These are phyloP conservation scores for Paecilomyces fulvus DNA, from an alignment of 2,329 filamentous ascomycete species.

Conservation along the genomic window DNA sequence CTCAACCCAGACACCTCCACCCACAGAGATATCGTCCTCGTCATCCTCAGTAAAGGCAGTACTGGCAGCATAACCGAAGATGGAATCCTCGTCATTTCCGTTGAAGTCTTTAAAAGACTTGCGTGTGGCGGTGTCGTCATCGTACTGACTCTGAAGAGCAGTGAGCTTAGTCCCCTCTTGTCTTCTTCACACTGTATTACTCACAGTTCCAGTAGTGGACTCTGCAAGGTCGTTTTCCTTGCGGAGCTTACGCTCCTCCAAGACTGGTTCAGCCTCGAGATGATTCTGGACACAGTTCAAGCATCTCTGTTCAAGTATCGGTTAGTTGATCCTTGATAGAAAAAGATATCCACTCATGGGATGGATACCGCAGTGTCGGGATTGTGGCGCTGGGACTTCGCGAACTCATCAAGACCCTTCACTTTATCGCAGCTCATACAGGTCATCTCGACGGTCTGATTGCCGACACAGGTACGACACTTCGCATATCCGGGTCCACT, in stretches of 20 bases:
- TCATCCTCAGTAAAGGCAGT: slow-evolving; percentile 1
- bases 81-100: neutral
- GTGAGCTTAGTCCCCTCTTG: slow-evolving; percentile 2
- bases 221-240: slow-evolving; percentile 8
- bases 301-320: slow-evolving; percentile 30
- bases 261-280: slow-evolving; percentile 22
- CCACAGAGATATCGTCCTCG: slow-evolving; percentile 10
- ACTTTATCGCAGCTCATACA: slow-evolving; percentile 41
- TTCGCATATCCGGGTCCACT: slow-evolving; percentile 17
- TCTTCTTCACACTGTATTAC: neutral
- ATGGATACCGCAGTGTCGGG: slow-evolving; percentile 38
- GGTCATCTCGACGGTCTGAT: slow-evolving; percentile 37
- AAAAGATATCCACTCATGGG: neutral
- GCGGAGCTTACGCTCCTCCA: slow-evolving; percentile 22
- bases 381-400: slow-evolving; percentile 40
- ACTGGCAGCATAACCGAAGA: neutral
- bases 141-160: slow-evolving; percentile 10
- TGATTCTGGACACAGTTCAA: slow-evolving; percentile 27
- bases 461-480: slow-evolving; percentile 39
- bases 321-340: neutral
- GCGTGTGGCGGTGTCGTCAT: slow-evolving; percentile 1
- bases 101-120: slow-evolving; percentile 3
- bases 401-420: slow-evolving; percentile 42
- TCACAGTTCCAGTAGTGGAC: slow-evolving; percentile 1
- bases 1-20: slow-evolving; percentile 13